Base-by-base conservation (phyloP, 805 yeast species). In the Ogataea corticis region DNA sequence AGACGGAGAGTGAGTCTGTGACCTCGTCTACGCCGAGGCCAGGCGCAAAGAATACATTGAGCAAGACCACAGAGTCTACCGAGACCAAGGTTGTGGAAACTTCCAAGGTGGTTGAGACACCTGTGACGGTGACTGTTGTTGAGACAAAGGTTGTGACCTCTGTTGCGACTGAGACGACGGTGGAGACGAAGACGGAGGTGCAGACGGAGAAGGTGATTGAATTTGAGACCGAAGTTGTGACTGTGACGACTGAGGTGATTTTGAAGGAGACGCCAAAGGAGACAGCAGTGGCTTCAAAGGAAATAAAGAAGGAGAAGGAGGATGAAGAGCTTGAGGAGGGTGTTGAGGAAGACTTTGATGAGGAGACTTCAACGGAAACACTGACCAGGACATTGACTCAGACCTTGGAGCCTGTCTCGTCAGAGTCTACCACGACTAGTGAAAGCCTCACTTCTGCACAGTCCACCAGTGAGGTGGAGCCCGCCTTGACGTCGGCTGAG, bases 101-200 rank as follows among this genome's bases (percentile, higher is more conserved):
- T n/a, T 17, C 34, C 7, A 18, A 10, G 34, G 7, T 18, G 7
- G 19, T 32, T 6, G 19, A 9, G 18, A 14, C 34, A 4, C 19
- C 34, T n/a, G 4, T 29, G 34, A 28, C 25, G 14, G 10, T 31
- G 17, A 45, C 46, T 7, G 38, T 36, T 14, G 30, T 38, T 15
- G 42, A 43, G 27, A 46, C 53, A 12, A 25, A 27, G n/a, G 41
- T 41, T 28, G 44, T 30, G 35, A 45, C 52, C 9, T 15, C 17
- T 32, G 16, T 29, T 4, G 28, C 14, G 12, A 18, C 31, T 12
- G 43, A 21, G 37, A 40, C 43, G 13, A 17, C 18, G 18, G 33
- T 28, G 33, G 47, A 35, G 41, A 37, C 40, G 18, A 17, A 35
- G 16, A 32, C 30, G 13, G 52, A 41, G 16, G 34, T 15, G 15